These are phyloP conservation scores for Croton laevigatus DNA, from an alignment of 441 rosid species.

Conservation along the genomic window DNA sequence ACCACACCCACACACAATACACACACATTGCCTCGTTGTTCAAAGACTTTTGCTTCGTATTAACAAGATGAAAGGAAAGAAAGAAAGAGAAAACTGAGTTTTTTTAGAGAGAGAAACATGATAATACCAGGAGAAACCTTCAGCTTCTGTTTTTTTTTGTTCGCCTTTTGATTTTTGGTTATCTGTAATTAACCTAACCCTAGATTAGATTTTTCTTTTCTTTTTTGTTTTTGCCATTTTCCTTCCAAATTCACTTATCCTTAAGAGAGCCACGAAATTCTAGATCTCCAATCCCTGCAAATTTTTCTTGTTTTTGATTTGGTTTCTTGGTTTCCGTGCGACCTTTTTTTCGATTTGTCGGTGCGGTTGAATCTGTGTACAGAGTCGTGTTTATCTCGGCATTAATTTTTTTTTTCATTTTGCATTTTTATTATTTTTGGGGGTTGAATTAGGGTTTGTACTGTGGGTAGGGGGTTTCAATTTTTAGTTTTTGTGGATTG, in stretches of 20 bases:
- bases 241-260: not conserved
- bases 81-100: constrained; percentile 6
- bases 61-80: constrained; percentile 8
- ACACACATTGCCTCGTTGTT: not conserved
- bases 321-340: not conserved
- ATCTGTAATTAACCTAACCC: constrained; percentile 24
- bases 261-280: not conserved
- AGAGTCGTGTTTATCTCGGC: constrained; percentile 6
- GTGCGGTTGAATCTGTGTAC: constrained; percentile 16
- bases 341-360: constrained; percentile 9
- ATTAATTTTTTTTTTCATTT: not conserved
- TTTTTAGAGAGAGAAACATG: not conserved
- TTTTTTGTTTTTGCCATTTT: no score
- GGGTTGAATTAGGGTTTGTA: constrained; percentile 13
- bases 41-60: not conserved
- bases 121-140: not conserved
- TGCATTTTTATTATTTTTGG: constrained; percentile 11
- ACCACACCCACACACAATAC: not conserved
- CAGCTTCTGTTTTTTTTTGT: not conserved
- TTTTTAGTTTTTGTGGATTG: constrained; percentile 7
- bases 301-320: not conserved
- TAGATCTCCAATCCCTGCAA: constrained; percentile 7
- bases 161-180: not conserved
- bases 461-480: constrained; percentile 32
- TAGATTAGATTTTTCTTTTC: not conserved